Evolutionary conservation across 495 filamentous ascomycete genomes (phyloP).

Genomic region (Penicillium ucsense): DNA sequence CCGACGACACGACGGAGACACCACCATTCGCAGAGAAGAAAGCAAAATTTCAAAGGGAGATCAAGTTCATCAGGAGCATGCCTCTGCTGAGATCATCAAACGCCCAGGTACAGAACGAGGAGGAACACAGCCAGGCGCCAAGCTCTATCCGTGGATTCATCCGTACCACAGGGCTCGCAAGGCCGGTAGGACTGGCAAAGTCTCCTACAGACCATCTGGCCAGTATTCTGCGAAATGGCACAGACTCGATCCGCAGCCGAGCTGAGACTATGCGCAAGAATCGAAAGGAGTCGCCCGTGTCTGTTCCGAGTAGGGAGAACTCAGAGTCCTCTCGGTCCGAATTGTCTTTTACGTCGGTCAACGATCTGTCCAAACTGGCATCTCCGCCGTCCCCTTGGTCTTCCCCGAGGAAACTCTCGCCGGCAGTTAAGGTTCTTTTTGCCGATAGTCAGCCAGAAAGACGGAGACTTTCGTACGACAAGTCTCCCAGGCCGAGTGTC

Average conservation of each 20-base stretch:
- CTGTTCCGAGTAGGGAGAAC: slow-evolving; percentile 15
- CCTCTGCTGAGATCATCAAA: neutral
- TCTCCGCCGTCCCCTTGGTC: slow-evolving; percentile 3
- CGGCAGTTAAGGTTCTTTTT: neutral
- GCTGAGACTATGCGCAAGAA: slow-evolving; percentile 14
- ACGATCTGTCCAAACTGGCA: slow-evolving; percentile 4
- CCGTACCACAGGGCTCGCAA: slow-evolving; percentile 28
- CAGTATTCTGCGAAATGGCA: slow-evolving; percentile 16
- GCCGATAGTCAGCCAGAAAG: slow-evolving; percentile 1
- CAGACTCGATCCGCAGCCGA: slow-evolving; percentile 15
- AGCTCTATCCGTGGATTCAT: slow-evolving; percentile 33
- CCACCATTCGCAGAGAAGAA: neutral
- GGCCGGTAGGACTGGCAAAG: slow-evolving; percentile 15
- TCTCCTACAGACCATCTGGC: slow-evolving; percentile 23
- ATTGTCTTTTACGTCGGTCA: slow-evolving; percentile 11
- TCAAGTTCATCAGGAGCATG: neutral
- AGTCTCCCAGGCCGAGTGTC: neutral
- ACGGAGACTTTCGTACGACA: neutral
- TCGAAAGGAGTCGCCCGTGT: slow-evolving; percentile 11
- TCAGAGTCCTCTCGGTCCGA: slow-evolving; percentile 18
- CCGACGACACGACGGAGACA: slow-evolving; percentile 1
- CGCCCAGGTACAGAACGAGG: neutral
- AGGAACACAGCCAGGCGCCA: slow-evolving; percentile 9
- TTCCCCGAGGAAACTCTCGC: slow-evolving; percentile 4
- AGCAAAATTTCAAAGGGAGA: neutral